Evolutionary conservation across 1,139 yeast genomes (phyloP), one percentile per base, ranked within the genome.

Genomic region (Petasospora rhodanensis): DNA sequence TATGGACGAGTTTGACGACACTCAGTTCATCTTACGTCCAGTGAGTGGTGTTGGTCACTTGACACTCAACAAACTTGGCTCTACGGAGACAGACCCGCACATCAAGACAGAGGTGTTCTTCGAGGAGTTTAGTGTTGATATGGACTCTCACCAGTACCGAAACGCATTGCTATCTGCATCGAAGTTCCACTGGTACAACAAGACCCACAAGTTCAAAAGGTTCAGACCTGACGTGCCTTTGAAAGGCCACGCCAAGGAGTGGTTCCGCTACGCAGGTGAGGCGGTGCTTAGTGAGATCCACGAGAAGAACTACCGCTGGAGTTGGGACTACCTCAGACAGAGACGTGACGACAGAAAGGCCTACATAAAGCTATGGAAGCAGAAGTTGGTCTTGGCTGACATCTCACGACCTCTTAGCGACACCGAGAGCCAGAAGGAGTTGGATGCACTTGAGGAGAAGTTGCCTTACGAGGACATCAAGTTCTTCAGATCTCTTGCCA

Each of bases 1-100:
- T 43, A 25, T 46, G 11, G 42, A 45, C 2, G 36, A 36, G 11
- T 41, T 52, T 35, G 36, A 48, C 28, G 46, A 58, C 15, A 62
- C 67, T 12, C 93, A 87, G 50, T 87, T 76, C 51, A 64, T 93
- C 12, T 61, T 93, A 40, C 74, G 80, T 37, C 99, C 99, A 0
- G 95, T 93, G 1, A 76, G 87, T 6, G 98, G 98, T 20, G 65
- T 68, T 26, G 98, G 98, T 22, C 80, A 80, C 50, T 60, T 93
- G 26, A 79, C 91, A 1, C 64, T 91, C 20, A 84, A 85, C 59
- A 93, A 93, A 54, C 58, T 68, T 7, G 93, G 93, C 2, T 68
- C 93, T 1, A 76, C 87, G 0, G 80, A 76, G 29, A 50, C 62
- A 0, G 59, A 62, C 18, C 96, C 98, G 2, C 93, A 84, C 54